Evolutionary conservation across 768 basidiomycete genomes (phyloP).

Genomic region (Coprinellus aureogranulatus): DNA sequence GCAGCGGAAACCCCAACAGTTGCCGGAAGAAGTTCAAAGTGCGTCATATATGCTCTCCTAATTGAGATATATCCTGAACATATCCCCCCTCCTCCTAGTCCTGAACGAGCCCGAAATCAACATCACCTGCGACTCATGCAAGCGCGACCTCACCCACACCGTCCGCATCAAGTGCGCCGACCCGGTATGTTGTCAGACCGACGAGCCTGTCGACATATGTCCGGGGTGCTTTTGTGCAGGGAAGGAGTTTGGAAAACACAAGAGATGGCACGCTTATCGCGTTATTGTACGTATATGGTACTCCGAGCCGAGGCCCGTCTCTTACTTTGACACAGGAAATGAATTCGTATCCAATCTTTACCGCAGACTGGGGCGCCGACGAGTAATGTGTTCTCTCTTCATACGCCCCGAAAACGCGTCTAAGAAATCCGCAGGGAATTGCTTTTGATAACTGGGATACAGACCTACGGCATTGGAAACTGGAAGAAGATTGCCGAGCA

Average conservation of each 20-base stretch:
- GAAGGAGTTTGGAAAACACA: slow-evolving; percentile 84
- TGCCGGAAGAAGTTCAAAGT: slow-evolving; percentile 67
- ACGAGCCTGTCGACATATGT: slow-evolving; percentile 88
- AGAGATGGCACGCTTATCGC: slow-evolving; percentile 83
- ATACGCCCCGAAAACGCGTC: not conserved
- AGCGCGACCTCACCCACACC: slow-evolving; percentile 90
- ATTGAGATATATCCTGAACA: slow-evolving; percentile 15
- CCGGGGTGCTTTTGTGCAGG: slow-evolving; percentile 90
- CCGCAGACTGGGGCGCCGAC: slow-evolving; percentile 95
- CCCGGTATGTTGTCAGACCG: slow-evolving; percentile 52
- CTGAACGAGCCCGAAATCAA: slow-evolving; percentile 81
- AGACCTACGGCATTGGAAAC: slow-evolving; percentile 87
- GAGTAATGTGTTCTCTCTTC: slow-evolving; percentile 56
- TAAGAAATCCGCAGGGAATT: slow-evolving; percentile 61
- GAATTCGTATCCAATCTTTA: slow-evolving; percentile 94
- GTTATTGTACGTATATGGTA: slow-evolving; percentile 64
- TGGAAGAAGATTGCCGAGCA: slow-evolving; percentile 97
- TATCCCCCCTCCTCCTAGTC: slow-evolving; percentile 35
- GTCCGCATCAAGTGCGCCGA: slow-evolving; percentile 96
- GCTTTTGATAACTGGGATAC: slow-evolving; percentile 82
- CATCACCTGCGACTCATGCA: slow-evolving; percentile 82
- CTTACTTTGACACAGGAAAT: slow-evolving; percentile 61
- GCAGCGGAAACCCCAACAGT: slow-evolving; percentile 61
- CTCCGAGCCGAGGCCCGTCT: slow-evolving; percentile 5
- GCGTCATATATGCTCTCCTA: slow-evolving; percentile 25